These are phyloP conservation scores for Nematodospora valgi DNA, from an alignment of 805 yeast genomes.

Conservation along the genomic window DNA sequence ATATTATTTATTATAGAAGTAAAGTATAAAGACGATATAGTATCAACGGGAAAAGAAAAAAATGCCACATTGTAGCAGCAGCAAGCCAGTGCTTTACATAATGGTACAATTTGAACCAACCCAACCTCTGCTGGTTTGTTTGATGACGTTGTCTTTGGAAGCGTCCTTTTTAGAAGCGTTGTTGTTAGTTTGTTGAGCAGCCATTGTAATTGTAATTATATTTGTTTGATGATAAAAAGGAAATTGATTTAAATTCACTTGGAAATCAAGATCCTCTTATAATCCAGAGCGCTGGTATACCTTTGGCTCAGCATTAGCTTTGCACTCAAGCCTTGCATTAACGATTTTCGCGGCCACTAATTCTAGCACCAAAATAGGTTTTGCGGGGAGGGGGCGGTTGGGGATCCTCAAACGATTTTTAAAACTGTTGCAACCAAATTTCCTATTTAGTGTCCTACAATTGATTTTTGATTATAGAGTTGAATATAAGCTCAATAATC, in stretches of 20 bases:
- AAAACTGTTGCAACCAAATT: slow-evolving; percentile 2
- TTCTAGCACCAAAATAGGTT: background rate
- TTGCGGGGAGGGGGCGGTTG: background rate
- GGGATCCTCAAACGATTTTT: background rate
- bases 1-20: too few relatives aligned
- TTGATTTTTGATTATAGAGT: too few relatives aligned
- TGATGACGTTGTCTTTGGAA: slow-evolving; percentile 5
- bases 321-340: too few relatives aligned
- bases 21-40: too few relatives aligned
- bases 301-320: too few relatives aligned
- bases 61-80: too few relatives aligned
- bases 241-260: too few relatives aligned
- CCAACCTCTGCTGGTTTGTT: background rate
- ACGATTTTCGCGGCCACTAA: too few relatives aligned
- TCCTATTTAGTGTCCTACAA: background rate
- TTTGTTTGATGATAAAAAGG: slow-evolving; percentile 1
- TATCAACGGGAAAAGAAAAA: too few relatives aligned
- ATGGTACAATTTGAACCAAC: slow-evolving; percentile 6
- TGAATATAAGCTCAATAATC: too few relatives aligned
- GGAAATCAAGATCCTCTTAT: too few relatives aligned
- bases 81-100: slow-evolving; percentile 2
- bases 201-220: slow-evolving; percentile 2
- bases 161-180: slow-evolving; percentile 4
- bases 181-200: slow-evolving; percentile 7
- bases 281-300: too few relatives aligned